Evolutionary conservation across 805 yeast species (phyloP).

Genomic region (Lachancea nothofagi): DNA sequence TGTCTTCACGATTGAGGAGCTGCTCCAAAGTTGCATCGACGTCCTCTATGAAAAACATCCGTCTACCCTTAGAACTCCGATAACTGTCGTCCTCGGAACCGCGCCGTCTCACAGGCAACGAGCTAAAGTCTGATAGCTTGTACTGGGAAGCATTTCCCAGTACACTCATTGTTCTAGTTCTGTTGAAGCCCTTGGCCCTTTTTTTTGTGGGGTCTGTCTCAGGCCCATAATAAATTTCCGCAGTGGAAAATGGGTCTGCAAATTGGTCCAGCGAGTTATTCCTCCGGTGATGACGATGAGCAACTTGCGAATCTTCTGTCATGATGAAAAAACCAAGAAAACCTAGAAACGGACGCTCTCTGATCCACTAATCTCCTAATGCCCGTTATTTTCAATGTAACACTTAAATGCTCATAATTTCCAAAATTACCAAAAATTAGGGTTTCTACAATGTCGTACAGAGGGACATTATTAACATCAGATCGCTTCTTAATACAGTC

Average conservation of each 20-base stretch:
- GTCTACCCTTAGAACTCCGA: conserved; percentile 33
- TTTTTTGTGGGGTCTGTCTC: conserved; percentile 47
- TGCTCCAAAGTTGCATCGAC: conserved; percentile 68
- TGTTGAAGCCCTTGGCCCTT: conserved; percentile 38
- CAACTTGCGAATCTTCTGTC: background rate
- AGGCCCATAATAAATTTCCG: conserved; percentile 69
- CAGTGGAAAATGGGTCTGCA: conserved; percentile 57
- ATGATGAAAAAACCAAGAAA: background rate
- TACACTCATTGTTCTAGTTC: conserved; percentile 56
- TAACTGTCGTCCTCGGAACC: conserved; percentile 50
- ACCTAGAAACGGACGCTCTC: background rate
- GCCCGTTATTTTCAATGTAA: no score
- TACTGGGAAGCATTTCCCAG: conserved; percentile 29
- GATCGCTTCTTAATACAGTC: background rate
- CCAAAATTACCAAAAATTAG: background rate
- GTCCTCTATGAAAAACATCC: conserved; percentile 61
- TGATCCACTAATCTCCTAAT: no score
- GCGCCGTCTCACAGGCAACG: conserved; percentile 39
- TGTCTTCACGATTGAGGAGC: conserved; percentile 71
- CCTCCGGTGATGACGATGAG: conserved; percentile 21
- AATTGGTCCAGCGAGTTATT: conserved; percentile 44
- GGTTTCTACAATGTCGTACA: background rate
- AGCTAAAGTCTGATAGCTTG: conserved; percentile 16
- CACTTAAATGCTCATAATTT: no score
- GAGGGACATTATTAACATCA: background rate